Evolutionary conservation across 768 basidiomycete genomes (phyloP), one percentile per base, ranked within the genome.

Genomic region (Pleurotus djamor): DNA sequence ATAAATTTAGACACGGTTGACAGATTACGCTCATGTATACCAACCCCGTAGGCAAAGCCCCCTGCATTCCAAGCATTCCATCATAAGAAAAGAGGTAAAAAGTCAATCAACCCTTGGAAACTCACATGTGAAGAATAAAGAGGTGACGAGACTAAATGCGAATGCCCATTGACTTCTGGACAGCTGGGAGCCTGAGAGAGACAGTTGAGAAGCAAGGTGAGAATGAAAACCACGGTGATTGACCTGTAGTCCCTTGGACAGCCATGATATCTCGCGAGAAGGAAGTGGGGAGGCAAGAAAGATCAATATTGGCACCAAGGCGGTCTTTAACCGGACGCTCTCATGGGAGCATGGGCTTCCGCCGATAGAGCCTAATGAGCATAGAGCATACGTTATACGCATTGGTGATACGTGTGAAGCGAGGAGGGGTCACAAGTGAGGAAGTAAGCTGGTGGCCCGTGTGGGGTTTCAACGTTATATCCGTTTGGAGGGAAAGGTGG

Each of bases 81-180:
- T 21, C 43, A 58, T 16, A 48, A 33, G 35, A 41, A 34, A 21
- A 21, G 43, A 28, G 28, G 36, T 48, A 36, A 32, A 56, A 43
- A 21, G 5, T 28, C 47, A 28, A 28, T 28, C 50, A 58, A 34
- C 41, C 4, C 12, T 6, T 17, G 16, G 43, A 34, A 37, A 70
- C 82, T 63, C 63, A 85, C 86, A 88, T 33, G 88, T 86, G 72
- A 91, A 90, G 78, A 91, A 91, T 35, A 91, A 76, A 9, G 87
- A 83, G 16, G 88, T 91, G 60, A 92, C 85, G 57, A 91, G 81
- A 41, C 76, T 75, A 68, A 88, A 91, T 6, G 89, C 78, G 67
- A 80, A 86, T 32, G 71, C 72, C 80, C 80, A 86, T 64, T 76
- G 73, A 48, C 67, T 73, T 61, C 70, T 72, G n/a, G 69, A 71